Percentiles rank a stretch among this genome's conserved stretches.
Evolutionary conservation across 2,329 filamentous ascomycete genomes (phyloP).

Genomic region (Sarocladiaceae sp.): DNA sequence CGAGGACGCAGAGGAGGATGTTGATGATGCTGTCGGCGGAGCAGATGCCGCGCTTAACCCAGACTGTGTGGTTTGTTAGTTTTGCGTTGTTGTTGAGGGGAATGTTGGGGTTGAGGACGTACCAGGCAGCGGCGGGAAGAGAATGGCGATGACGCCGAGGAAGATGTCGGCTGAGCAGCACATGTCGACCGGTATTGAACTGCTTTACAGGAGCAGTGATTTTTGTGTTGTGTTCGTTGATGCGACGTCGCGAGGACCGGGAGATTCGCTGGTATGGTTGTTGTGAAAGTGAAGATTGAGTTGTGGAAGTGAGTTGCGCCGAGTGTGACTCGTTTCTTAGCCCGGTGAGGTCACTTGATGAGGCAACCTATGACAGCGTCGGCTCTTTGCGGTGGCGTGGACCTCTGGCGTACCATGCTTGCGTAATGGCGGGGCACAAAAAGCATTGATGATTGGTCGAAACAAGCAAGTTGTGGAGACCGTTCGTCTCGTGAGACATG

Average conservation of each 20-base stretch:
- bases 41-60: slow-evolving; percentile 95
- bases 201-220: neutral
- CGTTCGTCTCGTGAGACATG: no score
- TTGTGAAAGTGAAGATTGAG: neutral
- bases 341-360: slow-evolving; percentile 7
- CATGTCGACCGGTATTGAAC: slow-evolving; percentile 35
- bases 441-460: neutral
- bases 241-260: neutral
- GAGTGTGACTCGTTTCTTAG: neutral
- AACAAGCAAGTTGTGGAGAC: neutral
- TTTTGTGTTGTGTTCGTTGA: neutral
- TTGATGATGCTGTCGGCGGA: slow-evolving; percentile 92
- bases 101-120: slow-evolving; percentile 27
- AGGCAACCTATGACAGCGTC: neutral
- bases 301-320: slow-evolving; percentile 9
- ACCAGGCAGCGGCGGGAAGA: slow-evolving; percentile 65
- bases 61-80: slow-evolving; percentile 55
- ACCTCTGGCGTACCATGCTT: neutral
- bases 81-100: slow-evolving; percentile 15
- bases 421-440: slow-evolving; percentile 7
- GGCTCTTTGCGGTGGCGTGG: neutral
- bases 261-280: neutral
- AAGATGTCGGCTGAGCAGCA: slow-evolving; percentile 55
- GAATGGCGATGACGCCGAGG: slow-evolving; percentile 58
- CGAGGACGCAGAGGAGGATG: slow-evolving; percentile 78